Percentiles rank a stretch among this genome's conserved stretches.
phyloP scores from a whole-genome alignment of 2,329 filamentous ascomycete genomes.

The Colletotrichum sp. region DNA sequence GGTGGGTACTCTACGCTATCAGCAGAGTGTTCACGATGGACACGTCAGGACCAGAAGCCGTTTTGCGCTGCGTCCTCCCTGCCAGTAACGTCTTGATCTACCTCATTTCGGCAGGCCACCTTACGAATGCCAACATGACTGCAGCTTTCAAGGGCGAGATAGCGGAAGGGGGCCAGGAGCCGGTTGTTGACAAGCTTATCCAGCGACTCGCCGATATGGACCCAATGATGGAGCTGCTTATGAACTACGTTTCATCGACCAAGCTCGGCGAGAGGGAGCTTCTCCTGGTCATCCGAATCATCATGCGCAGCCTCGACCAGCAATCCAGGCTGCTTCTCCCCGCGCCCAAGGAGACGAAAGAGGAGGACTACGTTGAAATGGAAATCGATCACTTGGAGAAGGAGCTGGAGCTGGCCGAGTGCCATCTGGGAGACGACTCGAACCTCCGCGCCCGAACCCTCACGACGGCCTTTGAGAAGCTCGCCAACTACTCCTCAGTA shows the following conservation, averaged over 20 bases:
- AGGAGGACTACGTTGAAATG: slow-evolving; percentile 45
- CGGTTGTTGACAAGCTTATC: slow-evolving; percentile 61
- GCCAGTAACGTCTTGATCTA: slow-evolving; percentile 62
- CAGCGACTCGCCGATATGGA: slow-evolving; percentile 68
- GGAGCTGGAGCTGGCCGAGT: slow-evolving; percentile 71
- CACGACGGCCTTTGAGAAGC: slow-evolving; percentile 70
- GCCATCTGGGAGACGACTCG: slow-evolving; percentile 68
- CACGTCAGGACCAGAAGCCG: slow-evolving; percentile 29
- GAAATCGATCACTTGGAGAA: slow-evolving; percentile 66
- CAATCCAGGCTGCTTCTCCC: slow-evolving; percentile 21
- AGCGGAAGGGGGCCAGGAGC: slow-evolving; percentile 42
- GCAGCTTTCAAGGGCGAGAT: slow-evolving; percentile 59
- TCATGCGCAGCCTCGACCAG: slow-evolving; percentile 71
- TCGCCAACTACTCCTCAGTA: slow-evolving; percentile 67
- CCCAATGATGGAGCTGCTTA: slow-evolving; percentile 68
- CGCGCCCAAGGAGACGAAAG: slow-evolving; percentile 22
- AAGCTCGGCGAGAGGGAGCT: slow-evolving; percentile 70
- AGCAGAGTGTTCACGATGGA: slow-evolving; percentile 65
- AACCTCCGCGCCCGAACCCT: slow-evolving; percentile 67
- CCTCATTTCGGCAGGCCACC: slow-evolving; percentile 62
- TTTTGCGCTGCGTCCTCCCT: slow-evolving; percentile 46
- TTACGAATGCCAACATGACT: slow-evolving; percentile 63
- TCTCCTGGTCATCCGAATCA: slow-evolving; percentile 65
- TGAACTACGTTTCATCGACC: slow-evolving; percentile 68
- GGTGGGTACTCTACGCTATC: slow-evolving; percentile 69